Base-by-base conservation (phyloP, 768 basidiomycete genomes). In the Lyophyllum shimeji region DNA sequence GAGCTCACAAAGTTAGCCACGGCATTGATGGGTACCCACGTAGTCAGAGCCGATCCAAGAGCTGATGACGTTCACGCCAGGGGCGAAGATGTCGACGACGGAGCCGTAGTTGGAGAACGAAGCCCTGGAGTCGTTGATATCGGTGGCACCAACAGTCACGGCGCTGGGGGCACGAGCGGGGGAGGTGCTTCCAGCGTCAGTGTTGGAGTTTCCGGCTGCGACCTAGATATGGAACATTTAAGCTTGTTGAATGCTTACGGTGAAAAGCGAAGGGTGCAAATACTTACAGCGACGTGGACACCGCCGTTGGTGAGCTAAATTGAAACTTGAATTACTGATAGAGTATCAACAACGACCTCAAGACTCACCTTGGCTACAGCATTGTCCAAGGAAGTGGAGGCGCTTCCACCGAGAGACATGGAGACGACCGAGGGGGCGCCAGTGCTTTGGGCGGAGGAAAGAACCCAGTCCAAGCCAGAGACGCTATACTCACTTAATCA, bases 61-160 rank as follows among this genome's bases (percentile, higher is more conserved):
- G 27, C 59, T 60, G n/a, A 66, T 65, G 43, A 74, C 57, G 39
- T 63, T 58, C 15, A 53, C 33, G 24, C 74, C 74, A 12, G 73
- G 72, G 6, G 72, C 74, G 46, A 70, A 73, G 50, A 74, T 53
- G 44, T 71, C 69, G 47, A 75, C 64, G 34, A 67, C 62, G 2
- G 65, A 33, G 8, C 74, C 74, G 27, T 57, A 73, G 60, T 74
- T 74, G 17, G 74, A 75, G 65, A 72, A 72, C 2, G 60, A 65
- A 17, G 71, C 68, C 5, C 67, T 59, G 3, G 56, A 50, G 46
- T 71, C 73, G 3, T 52, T 34, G 51, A 74, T 72, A 39, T 55
- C 66, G 24, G 57, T 64, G 6, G 54, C 58, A 9, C 58, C 58
- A n/a, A 53, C 51, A 12, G 46, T 50, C n/a, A 59, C 37, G 27